These are phyloP conservation scores for Triglochin maritima DNA, from an alignment of 106 monocot genomes.

Conservation along the genomic window DNA sequence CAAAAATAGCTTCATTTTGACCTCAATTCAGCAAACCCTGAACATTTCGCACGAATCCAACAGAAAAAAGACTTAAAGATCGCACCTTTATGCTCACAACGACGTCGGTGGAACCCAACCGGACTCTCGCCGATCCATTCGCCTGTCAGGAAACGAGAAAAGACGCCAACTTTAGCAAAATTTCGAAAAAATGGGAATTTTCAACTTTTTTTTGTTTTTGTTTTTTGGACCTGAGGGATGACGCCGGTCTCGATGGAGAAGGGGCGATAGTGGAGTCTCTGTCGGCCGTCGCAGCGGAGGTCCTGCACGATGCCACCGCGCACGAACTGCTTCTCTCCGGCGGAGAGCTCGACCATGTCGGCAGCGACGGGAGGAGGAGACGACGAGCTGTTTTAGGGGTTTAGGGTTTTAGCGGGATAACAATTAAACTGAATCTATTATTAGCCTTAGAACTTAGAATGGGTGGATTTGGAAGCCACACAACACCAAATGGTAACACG, in stretches of 20 bases:
- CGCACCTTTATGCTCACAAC: slow-evolving; percentile 81
- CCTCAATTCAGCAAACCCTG: too few species aligned
- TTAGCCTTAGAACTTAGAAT: too few species aligned
- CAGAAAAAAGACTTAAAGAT: too few species aligned
- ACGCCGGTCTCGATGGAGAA: slow-evolving; percentile 72
- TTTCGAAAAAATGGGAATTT: too few species aligned
- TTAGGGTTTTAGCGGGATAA: too few species aligned
- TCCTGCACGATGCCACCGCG: slow-evolving; percentile 67
- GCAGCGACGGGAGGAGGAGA: background rate
- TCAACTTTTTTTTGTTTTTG: too few species aligned
- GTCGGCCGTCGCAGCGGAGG: slow-evolving; percentile 59
- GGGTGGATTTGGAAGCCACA: too few species aligned
- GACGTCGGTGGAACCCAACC: slow-evolving; percentile 77
- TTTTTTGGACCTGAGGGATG: slow-evolving; percentile 63
- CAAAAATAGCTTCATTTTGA: too few species aligned
- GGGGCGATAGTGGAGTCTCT: slow-evolving; percentile 43
- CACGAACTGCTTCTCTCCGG: slow-evolving; percentile 72
- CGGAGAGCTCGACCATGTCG: slow-evolving; percentile 53
- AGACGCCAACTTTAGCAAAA: background rate
- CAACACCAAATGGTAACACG: too few species aligned
- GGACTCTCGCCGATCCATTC: slow-evolving; percentile 72
- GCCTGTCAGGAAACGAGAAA: slow-evolving; percentile 32
- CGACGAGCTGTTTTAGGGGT: too few species aligned
- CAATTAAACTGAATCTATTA: too few species aligned
- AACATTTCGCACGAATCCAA: too few species aligned